A percentile compares a stretch with the other conserved stretches of the same genome.
Conservation (phyloP, 1,284 basidiomycete species). For the Irpex sp. region DNA sequence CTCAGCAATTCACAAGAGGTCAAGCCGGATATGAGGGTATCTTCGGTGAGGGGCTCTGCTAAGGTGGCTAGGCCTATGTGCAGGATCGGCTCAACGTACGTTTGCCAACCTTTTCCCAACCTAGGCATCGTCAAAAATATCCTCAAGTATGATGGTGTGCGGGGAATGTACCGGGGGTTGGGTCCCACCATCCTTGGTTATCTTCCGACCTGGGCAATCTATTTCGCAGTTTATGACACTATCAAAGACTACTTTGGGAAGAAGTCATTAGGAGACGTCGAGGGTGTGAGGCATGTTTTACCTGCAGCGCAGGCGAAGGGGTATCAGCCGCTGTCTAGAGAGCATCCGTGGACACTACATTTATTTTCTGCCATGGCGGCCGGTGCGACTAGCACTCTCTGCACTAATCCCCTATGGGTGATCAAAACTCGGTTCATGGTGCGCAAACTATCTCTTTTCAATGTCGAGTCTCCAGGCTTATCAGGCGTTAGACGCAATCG, state of each 20-base stretch:
- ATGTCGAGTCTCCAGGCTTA: neutral
- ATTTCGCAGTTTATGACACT: conserved; percentile 95
- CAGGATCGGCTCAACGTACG: conserved; percentile 23
- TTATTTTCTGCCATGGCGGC: conserved; percentile 92
- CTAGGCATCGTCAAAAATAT: conserved; percentile 74
- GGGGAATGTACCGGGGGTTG: conserved; percentile 89
- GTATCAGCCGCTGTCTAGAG: conserved; percentile 71
- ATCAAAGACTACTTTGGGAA: conserved; percentile 83
- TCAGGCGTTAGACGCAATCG: conserved; percentile 63
- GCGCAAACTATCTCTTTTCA: conserved; percentile 26
- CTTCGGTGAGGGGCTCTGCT: conserved; percentile 45
- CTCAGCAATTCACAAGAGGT: conserved; percentile 70
- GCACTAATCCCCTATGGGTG: conserved; percentile 94
- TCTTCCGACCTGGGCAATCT: conserved; percentile 96
- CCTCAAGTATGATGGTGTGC: conserved; percentile 71
- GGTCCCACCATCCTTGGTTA: conserved; percentile 96
- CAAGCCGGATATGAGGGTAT: conserved; percentile 76
- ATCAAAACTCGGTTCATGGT: conserved; percentile 99
- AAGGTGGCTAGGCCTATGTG: conserved; percentile 12
- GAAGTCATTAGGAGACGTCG: conserved; percentile 41
- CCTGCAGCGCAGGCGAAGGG: conserved; percentile 81
- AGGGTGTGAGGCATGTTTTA: conserved; percentile 44
- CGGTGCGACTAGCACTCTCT: conserved; percentile 85
- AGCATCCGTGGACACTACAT: conserved; percentile 81
- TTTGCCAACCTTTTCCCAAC: conserved; percentile 13